A percentile compares a stretch with the other conserved stretches of the same genome.
Evolutionary conservation across 331 rosid species (phyloP).

Genomic region (Dryas integrifolia): DNA sequence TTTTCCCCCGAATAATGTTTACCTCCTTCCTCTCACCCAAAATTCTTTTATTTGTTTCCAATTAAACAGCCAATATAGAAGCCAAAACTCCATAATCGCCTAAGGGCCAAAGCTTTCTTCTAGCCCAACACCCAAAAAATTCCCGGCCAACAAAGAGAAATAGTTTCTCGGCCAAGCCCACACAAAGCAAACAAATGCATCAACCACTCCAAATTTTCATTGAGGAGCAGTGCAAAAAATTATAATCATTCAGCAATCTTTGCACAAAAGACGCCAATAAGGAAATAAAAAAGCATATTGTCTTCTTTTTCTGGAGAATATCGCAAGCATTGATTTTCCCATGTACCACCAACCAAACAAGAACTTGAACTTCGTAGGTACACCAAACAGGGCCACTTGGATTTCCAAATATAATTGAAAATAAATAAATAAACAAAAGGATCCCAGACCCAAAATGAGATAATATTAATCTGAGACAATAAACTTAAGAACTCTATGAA

Average conservation of each 20-base stretch:
- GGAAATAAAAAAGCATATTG: background rate
- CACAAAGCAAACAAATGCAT: background rate
- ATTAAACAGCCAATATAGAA: background rate
- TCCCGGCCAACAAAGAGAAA: background rate
- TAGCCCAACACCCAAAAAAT: background rate
- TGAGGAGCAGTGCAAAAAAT: background rate
- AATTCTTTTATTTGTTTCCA: background rate
- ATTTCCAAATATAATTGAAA: background rate
- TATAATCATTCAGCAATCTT: background rate
- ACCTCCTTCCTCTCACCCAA: background rate
- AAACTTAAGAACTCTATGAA: background rate
- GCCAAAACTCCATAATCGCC: background rate
- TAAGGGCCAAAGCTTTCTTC: background rate
- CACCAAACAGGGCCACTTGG: background rate
- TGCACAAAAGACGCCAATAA: background rate
- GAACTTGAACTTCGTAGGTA: background rate
- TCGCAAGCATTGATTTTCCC: background rate
- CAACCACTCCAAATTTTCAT: background rate
- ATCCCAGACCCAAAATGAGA: background rate
- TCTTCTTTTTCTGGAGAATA: too few species aligned
- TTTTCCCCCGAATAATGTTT: background rate
- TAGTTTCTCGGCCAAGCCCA: background rate
- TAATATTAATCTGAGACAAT: background rate
- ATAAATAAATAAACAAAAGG: background rate
- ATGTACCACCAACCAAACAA: background rate